These are phyloP conservation scores for Solanum commersonii DNA, from an alignment of 257 asterid species.

Conservation along the genomic window DNA sequence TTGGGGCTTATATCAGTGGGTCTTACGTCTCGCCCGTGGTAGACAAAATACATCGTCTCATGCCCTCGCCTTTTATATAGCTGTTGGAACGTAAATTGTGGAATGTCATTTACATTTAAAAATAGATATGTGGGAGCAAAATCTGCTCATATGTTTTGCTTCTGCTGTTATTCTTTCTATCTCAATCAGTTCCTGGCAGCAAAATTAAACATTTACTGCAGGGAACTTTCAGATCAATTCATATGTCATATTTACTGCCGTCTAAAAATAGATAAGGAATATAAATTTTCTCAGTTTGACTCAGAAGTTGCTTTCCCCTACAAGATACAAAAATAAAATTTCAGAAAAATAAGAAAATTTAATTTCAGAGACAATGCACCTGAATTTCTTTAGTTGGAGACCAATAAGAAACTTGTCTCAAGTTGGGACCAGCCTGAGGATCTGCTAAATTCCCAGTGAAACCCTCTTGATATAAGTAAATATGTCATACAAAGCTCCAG, in stretches of 20 bases:
- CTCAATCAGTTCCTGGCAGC: neutral
- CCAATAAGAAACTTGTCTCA: neutral
- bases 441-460: neutral
- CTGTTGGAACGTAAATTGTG: neutral
- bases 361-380: neutral
- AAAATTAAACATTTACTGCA: neutral
- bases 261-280: neutral
- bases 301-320: neutral
- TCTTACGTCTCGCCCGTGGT: neutral
- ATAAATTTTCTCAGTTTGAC: neutral
- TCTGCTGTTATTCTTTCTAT: neutral
- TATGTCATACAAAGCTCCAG: neutral
- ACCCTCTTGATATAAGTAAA: neutral
- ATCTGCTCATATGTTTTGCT: neutral
- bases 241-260: neutral
- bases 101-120: neutral
- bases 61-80: neutral
- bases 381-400: neutral
- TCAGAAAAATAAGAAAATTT: neutral
- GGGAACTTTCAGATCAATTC: neutral
- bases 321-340: neutral
- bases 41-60: neutral
- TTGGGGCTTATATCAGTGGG: neutral
- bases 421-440: neutral
- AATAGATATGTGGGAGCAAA: neutral